These are phyloP conservation scores for Mycocentrospora acerina DNA, from an alignment of 2,329 filamentous ascomycete species.

Conservation along the genomic window DNA sequence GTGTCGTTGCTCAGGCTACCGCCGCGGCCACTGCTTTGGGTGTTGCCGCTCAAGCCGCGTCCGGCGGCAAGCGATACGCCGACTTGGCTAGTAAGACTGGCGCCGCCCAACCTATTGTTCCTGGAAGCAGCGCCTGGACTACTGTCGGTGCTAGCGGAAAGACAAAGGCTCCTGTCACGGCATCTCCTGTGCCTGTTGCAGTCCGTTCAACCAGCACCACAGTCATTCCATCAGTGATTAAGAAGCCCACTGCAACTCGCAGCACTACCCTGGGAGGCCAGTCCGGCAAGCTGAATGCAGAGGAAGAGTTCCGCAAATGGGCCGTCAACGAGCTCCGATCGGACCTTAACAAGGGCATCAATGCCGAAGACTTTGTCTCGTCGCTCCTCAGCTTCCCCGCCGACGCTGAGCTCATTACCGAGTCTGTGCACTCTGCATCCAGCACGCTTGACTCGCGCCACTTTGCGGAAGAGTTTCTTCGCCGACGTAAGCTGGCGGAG, in stretches of 20 bases:
- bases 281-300: slow-evolving; percentile 61
- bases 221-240: slow-evolving; percentile 44
- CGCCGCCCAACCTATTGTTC: slow-evolving; percentile 45
- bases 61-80: slow-evolving; percentile 82
- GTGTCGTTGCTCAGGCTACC: slow-evolving; percentile 57
- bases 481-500: slow-evolving; percentile 88
- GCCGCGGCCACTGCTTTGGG: slow-evolving; percentile 48
- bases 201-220: slow-evolving; percentile 52
- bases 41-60: slow-evolving; percentile 44
- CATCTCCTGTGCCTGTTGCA: slow-evolving; percentile 51
- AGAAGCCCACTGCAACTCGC: slow-evolving; percentile 59
- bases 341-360: slow-evolving; percentile 68
- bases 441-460: slow-evolving; percentile 89
- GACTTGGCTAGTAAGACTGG: slow-evolving; percentile 81
- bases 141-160: slow-evolving; percentile 95
- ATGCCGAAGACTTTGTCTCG: slow-evolving; percentile 78
- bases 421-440: slow-evolving; percentile 83
- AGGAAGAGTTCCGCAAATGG: slow-evolving; percentile 96
- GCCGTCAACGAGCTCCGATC: slow-evolving; percentile 75
- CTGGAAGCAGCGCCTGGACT: slow-evolving; percentile 71
- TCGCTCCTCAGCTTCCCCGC: slow-evolving; percentile 74
- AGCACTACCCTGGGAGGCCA: slow-evolving; percentile 48
- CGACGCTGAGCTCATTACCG: slow-evolving; percentile 80
- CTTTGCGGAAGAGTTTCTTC: slow-evolving; percentile 92
- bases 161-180: slow-evolving; percentile 70